Evolutionary conservation across 208 protist genomes (phyloP), one percentile per base, ranked within the genome.

Genomic region (Borovskyia barvae): DNA sequence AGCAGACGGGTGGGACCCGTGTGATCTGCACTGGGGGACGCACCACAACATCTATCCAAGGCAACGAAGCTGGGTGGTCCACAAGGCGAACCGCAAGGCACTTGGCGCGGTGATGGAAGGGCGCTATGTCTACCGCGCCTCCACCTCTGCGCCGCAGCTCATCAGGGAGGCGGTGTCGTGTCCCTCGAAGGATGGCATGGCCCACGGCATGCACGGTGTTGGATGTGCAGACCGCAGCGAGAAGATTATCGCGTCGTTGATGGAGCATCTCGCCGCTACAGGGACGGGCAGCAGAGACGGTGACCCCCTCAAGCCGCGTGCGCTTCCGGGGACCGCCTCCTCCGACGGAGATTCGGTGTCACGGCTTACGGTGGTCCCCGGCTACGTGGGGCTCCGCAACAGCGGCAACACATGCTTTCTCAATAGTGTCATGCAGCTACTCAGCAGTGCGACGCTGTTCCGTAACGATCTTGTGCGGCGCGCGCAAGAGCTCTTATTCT

Each of bases 341-440:
- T 33, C 22, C n/a, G 49, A 12, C 41, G 45, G 22, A 19, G 24
- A 1, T 1, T 26, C 35, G 17, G 33, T n/a, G 5, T 39, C 12
- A 12, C 41, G 30, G 54, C 22, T 58, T 29, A 58, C 54, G 3
- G 24, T n/a, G 4, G 66, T 64, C 26, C 39, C 55, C 6, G 56
- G 62, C 14, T 79, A 72, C 54, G 66, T 90, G 0, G 82, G 82
- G 1, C 58, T 90, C 19, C 43, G 48, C 20, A 90, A 86, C 50
- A 56, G 51, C 4, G 83, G 83, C 15, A 86, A 90, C 71, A 85
- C 73, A 41, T 90, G 79, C 51, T 86, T 86, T 26, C 49, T 86
- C 0, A 86, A 86, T 65, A 85, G 83, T 41, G 72, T 85, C 19
- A 69, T 70, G 28, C 83, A 86, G 51, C 67, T 90, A 5, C 70